These are phyloP conservation scores for Juglanconis sp. DNA, from an alignment of 2,329 filamentous ascomycete species.

Conservation along the genomic window DNA sequence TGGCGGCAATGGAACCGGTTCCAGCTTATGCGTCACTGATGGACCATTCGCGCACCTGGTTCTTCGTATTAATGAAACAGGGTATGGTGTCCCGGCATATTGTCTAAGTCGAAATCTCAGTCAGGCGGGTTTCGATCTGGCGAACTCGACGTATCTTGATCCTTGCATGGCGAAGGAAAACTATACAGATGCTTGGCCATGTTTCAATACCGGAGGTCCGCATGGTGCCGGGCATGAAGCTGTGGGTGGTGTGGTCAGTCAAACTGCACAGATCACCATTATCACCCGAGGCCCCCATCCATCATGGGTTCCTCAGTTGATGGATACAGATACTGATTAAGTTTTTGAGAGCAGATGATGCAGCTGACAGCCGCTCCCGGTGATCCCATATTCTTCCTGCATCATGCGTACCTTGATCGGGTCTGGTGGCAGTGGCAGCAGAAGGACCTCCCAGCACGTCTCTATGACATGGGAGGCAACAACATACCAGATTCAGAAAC, in stretches of 20 bases:
- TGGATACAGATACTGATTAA: neutral
- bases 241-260: neutral
- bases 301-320: no score
- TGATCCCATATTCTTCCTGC: conserved; percentile 10
- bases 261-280: neutral
- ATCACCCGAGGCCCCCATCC: no score
- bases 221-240: conserved; percentile 1
- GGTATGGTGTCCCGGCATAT: neutral
- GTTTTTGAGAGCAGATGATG: neutral
- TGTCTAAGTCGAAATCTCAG: conserved; percentile 3
- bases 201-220: neutral
- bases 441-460: neutral
- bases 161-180: conserved; percentile 2
- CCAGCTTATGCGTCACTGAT: conserved; percentile 30
- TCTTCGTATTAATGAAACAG: conserved; percentile 1
- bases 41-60: neutral
- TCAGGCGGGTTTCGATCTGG: neutral
- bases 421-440: conserved; percentile 12
- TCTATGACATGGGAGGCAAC: neutral
- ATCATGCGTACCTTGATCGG: conserved; percentile 7
- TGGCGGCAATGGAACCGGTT: conserved; percentile 26
- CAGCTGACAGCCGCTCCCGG: conserved; percentile 1
- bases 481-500: neutral
- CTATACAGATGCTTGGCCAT: neutral
- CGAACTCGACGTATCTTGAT: conserved; percentile 4